Conservation (phyloP, 2,329 filamentous ascomycete species). For the Fusarium sp. region DNA sequence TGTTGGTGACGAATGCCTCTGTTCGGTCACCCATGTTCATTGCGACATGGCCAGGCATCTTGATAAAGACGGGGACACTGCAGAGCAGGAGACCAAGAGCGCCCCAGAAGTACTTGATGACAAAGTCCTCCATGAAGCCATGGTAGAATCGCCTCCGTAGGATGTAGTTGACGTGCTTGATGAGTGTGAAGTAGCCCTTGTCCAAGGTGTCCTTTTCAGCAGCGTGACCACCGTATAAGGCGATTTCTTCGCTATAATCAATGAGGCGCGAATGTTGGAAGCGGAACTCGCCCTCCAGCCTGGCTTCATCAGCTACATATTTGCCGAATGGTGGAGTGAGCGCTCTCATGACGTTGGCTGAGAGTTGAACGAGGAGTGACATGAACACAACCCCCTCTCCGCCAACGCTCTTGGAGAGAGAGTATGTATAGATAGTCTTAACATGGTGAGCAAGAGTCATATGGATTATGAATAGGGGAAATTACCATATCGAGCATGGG, state of each 20-base stretch:
- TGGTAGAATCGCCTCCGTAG: slow-evolving; percentile 92
- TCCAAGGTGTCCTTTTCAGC: slow-evolving; percentile 96
- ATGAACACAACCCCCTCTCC: slow-evolving; percentile 96
- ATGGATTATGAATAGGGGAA: neutral
- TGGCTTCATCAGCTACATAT: slow-evolving; percentile 96
- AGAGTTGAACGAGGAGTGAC: slow-evolving; percentile 92
- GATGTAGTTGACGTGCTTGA: slow-evolving; percentile 99
- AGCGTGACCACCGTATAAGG: slow-evolving; percentile 90
- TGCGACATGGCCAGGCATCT: slow-evolving; percentile 77
- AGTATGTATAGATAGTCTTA: slow-evolving; percentile 90
- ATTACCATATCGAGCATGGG: slow-evolving; percentile 89
- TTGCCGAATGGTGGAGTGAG: slow-evolving; percentile 96
- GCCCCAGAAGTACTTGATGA: slow-evolving; percentile 99
- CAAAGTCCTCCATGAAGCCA: slow-evolving; percentile 99
- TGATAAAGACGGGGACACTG: slow-evolving; percentile 96
- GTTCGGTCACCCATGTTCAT: slow-evolving; percentile 78
- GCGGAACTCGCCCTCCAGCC: slow-evolving; percentile 94
- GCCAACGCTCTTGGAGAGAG: slow-evolving; percentile 92
- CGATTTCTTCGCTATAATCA: slow-evolving; percentile 95
- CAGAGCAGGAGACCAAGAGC: slow-evolving; percentile 91
- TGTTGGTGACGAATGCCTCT: slow-evolving; percentile 90
- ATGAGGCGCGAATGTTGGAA: slow-evolving; percentile 96
- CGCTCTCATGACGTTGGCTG: slow-evolving; percentile 91
- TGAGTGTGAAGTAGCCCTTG: slow-evolving; percentile 98
- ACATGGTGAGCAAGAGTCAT: slow-evolving; percentile 37